Evolutionary conservation across 805 yeast genomes (phyloP), one percentile per base, ranked within the genome.

Genomic region (Ogataea corticis): DNA sequence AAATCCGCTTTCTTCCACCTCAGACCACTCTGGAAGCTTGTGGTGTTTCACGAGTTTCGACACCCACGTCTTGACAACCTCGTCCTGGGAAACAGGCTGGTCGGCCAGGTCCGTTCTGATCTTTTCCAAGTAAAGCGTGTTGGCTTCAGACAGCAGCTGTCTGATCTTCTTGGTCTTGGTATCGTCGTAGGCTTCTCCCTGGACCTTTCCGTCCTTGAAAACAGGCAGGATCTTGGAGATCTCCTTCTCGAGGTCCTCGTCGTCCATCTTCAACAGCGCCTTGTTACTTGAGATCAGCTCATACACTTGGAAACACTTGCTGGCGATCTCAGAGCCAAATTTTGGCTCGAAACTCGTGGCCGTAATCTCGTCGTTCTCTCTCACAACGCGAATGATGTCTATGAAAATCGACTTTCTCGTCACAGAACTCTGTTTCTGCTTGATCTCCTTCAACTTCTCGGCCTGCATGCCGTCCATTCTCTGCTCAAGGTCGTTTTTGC

Each of bases 381-480:
- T 54, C 11, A 55, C 61, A 11, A 62, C 58, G 19, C 46, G 45
- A 23, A 81, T 61, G 29, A 82, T 70, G 44, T 70, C 71, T 23
- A 59, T 52, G 52, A 82, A 70, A 13, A 82, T 57, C 14, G 71
- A 58, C 48, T 71, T 73, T 55, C 82, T 75, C 15, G 83, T 73
- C 28, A 71, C 63, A 4, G 61, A 46, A 34, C 41, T 57, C 47
- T 61, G 69, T 42, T 47, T 48, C 35, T 49, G 52, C 48, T 54
- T 62, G 59, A 60, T 77, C 34, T 67, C 58, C 44, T 68, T 58
- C 44, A 71, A 70, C 29, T 75, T 57, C 31, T 46, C 43, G 19
- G 53, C 52, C 43, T 59, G 59, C 41, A 60, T 47, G 7, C 50
- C 48, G 13, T 59, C 44, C 48, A 58, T 37, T 67, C 67, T 64